Evolutionary conservation across 345 rosid genomes (phyloP), one percentile per base, ranked within the genome.

Genomic region (Murraya paniculata): DNA sequence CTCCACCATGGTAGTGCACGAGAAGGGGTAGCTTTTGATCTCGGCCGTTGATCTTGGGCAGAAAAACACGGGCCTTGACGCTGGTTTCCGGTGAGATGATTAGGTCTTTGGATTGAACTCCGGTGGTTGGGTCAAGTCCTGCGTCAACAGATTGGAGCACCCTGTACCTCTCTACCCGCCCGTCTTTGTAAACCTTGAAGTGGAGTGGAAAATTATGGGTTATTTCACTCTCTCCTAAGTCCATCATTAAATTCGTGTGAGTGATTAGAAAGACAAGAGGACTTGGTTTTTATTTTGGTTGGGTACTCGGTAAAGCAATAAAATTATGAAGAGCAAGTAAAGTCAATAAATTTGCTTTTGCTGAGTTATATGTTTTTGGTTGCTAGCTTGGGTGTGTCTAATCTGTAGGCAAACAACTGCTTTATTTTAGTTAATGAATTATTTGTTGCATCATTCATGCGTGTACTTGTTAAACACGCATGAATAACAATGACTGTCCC

Each of bases 1-100:
- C 85, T 13, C 80, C 85, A 25, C 86, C 89, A n/a, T 81, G 86
- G 77, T 76, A 64, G 81, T 81, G 84, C 30, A 86, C 73, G 2
- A 84, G 64, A 18, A 87, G 62, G 7, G 86, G 84, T 6, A 84
- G 79, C 78, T 75, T 86, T 30, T 16, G 45, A 45, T 14, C 71
- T 14, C 73, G 27, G 39, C n/a, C 25, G 14, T 73, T 36, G 18
- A 73, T 13, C 38, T 62, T 59, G 0, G 83, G 85, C 36, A 79
- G 45, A 57, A 82, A 84, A 61, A 77, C 27, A 2, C 77, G 77
- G 56, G 78, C 87, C 67, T 58, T 81, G 19, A 84, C 22, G 33
- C 77, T 74, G 14, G 73, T 77, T 5, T 75, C 82, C 2, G 70
- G 24, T 5, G 84, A 78, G 77, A 86, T 21, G 58, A 66, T 62